Evolutionary conservation across 2,329 filamentous ascomycete species (phyloP).

Genomic region (Fusarium euwallaceae): DNA sequence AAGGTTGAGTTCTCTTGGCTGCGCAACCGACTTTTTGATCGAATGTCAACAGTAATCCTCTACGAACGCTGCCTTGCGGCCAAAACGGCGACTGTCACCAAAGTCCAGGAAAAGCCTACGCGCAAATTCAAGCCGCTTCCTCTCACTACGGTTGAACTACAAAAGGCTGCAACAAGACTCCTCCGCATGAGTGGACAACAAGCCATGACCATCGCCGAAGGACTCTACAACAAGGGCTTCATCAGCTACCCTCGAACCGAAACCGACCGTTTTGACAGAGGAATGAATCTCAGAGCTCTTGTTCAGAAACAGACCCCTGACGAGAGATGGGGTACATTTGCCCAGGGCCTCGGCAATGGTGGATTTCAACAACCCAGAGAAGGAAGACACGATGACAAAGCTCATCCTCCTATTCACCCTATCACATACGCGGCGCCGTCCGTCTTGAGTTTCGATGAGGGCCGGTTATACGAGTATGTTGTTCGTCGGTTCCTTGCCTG

Average conservation of each 20-base stretch:
- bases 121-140: conserved; percentile 95
- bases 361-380: conserved; percentile 85
- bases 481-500: conserved; percentile 93
- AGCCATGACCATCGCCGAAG: conserved; percentile 90
- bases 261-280: conserved; percentile 93
- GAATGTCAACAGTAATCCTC: conserved; percentile 82
- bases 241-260: conserved; percentile 98
- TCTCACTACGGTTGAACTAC: conserved; percentile 93
- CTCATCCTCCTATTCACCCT: conserved; percentile 96
- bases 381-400: conserved; percentile 93
- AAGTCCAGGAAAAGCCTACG: conserved; percentile 90
- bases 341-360: conserved; percentile 79
- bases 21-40: conserved; percentile 87
- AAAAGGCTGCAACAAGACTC: conserved; percentile 93
- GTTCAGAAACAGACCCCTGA: conserved; percentile 88
- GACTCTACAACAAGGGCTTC: conserved; percentile 92
- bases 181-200: conserved; percentile 91
- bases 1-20: conserved; percentile 89
- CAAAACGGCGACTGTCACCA: conserved; percentile 82
- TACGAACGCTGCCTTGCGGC: conserved; percentile 87
- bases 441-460: conserved; percentile 75
- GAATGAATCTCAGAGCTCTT: conserved; percentile 84
- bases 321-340: conserved; percentile 82
- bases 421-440: conserved; percentile 83
- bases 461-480: conserved; percentile 91